Evolutionary conservation across 306 rosid species (phyloP).

Genomic region (Arachis hypogaea): DNA sequence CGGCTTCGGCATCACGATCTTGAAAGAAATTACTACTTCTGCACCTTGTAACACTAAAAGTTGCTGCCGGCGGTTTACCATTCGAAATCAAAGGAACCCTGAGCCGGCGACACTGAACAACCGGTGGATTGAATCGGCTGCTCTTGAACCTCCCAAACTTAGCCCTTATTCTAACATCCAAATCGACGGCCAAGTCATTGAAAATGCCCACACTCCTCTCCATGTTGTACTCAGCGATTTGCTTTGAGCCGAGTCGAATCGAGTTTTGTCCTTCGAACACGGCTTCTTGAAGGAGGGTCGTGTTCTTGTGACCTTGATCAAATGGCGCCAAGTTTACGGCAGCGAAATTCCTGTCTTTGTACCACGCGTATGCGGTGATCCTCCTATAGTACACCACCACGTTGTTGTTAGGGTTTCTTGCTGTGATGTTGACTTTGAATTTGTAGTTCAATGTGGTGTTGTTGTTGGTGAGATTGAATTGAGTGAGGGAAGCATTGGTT

Average conservation of each 20-base stretch:
- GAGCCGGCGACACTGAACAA: slow-evolving; percentile 36
- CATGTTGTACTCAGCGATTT: neutral
- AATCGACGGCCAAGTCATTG: too few relatives aligned
- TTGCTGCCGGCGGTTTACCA: neutral
- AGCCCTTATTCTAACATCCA: neutral
- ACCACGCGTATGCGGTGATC: neutral
- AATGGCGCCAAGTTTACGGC: slow-evolving; percentile 19
- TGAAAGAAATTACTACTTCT: slow-evolving; percentile 27
- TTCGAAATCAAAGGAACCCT: neutral
- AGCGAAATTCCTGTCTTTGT: slow-evolving; percentile 19
- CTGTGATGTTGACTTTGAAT: too few relatives aligned
- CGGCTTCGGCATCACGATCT: too few relatives aligned
- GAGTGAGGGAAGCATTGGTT: slow-evolving; percentile 23
- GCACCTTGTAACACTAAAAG: slow-evolving; percentile 35
- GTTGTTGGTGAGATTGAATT: slow-evolving; percentile 30
- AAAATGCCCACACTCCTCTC: too few relatives aligned
- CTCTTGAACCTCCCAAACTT: slow-evolving; percentile 12
- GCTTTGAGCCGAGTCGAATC: neutral
- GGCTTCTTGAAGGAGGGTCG: neutral
- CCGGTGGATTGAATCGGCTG: slow-evolving; percentile 10
- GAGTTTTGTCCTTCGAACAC: neutral
- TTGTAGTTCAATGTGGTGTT: neutral
- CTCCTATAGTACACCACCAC: too few relatives aligned
- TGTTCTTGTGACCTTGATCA: slow-evolving; percentile 31
- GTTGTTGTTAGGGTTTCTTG: too few relatives aligned